phyloP scores from a whole-genome alignment of 2,329 filamentous ascomycete species.

The Apiospora arundinis region DNA sequence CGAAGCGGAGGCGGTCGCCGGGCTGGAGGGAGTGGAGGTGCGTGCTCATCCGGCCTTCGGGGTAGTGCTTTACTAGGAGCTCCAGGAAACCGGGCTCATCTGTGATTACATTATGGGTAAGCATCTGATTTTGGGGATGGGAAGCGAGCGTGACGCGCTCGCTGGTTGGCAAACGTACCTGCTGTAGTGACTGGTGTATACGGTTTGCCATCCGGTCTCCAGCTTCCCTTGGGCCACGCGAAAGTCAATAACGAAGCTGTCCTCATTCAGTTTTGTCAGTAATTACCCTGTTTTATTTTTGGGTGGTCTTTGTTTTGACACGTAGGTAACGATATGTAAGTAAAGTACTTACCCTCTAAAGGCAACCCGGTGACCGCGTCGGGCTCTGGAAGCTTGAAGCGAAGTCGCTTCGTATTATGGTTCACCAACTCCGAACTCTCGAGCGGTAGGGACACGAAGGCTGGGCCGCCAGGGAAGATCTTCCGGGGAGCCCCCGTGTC shows the following conservation, averaged over 20 bases:
- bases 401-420: conserved; percentile 63
- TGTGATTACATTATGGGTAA: conserved; percentile 29
- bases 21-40: conserved; percentile 71
- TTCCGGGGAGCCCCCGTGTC: conserved; percentile 35
- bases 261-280: neutral
- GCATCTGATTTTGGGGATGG: neutral
- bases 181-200: conserved; percentile 68
- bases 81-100: conserved; percentile 66
- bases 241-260: conserved; percentile 64
- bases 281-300: neutral
- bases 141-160: too few relatives aligned
- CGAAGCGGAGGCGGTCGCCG: conserved; percentile 66
- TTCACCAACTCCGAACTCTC: conserved; percentile 60
- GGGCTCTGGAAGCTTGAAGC: conserved; percentile 59
- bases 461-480: conserved; percentile 44
- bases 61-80: conserved; percentile 72
- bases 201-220: conserved; percentile 66
- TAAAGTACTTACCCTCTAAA: conserved; percentile 51
- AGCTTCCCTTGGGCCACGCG: conserved; percentile 62
- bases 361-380: conserved; percentile 55
- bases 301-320: too few relatives aligned
- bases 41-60: conserved; percentile 66
- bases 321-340: neutral
- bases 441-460: conserved; percentile 55
- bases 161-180: conserved; percentile 41